Evolutionary conservation across 2,329 filamentous ascomycete genomes (phyloP).

Genomic region (Cytospora chrysosperma): DNA sequence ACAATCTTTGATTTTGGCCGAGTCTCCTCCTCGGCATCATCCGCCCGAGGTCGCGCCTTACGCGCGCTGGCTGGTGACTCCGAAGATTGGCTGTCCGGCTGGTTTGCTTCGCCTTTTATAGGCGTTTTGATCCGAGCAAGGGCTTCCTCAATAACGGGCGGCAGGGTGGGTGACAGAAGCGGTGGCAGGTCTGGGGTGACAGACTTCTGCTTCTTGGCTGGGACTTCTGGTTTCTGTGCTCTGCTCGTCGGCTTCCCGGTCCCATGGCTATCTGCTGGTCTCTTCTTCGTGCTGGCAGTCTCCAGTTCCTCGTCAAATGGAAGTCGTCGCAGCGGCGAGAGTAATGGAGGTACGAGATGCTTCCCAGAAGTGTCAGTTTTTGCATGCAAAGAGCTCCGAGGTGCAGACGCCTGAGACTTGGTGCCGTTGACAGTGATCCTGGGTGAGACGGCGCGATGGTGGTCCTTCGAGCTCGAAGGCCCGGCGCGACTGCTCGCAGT

Average conservation of each 20-base stretch:
- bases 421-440: constrained; percentile 38
- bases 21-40: constrained; percentile 35
- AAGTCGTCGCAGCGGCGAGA: constrained; percentile 51
- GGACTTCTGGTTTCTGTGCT: constrained; percentile 31
- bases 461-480: constrained; percentile 17
- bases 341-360: constrained; percentile 47
- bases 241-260: constrained; percentile 29
- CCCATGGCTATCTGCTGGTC: constrained; percentile 36
- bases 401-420: constrained; percentile 36
- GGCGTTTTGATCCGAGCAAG: constrained; percentile 38
- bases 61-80: constrained; percentile 37
- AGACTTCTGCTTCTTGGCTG: constrained; percentile 38
- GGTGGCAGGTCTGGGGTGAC: constrained; percentile 45
- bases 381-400: constrained; percentile 37
- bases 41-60: constrained; percentile 35
- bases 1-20: constrained; percentile 38
- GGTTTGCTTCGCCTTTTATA: constrained; percentile 28
- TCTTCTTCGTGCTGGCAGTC: constrained; percentile 29
- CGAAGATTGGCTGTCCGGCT: constrained; percentile 28
- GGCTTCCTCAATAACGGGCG: constrained; percentile 50
- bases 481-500: constrained; percentile 12
- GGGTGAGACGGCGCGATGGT: constrained; percentile 18
- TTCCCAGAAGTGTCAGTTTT: constrained; percentile 41
- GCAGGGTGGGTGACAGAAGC: constrained; percentile 56
- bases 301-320: constrained; percentile 42